Percentiles rank a stretch among this genome's conserved stretches.
Conservation (phyloP, 1,284 basidiomycete species). For the Cryptococcus wingfieldii region DNA sequence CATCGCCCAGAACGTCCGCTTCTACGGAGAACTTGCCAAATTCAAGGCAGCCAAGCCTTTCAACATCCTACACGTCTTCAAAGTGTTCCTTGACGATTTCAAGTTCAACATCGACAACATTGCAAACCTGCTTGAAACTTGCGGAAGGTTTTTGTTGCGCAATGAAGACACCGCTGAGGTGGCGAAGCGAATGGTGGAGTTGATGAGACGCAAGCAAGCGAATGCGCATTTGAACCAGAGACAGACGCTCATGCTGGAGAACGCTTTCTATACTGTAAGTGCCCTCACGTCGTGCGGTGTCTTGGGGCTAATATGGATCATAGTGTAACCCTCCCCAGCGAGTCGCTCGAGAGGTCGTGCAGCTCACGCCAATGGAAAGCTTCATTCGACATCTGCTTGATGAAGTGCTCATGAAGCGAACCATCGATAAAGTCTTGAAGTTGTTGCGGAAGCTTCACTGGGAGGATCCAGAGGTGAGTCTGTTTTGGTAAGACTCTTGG, state of each 20-base stretch:
- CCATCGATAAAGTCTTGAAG: slow-evolving; percentile 87
- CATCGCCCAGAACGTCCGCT: slow-evolving; percentile 70
- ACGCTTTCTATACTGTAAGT: slow-evolving; percentile 91
- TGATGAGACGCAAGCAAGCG: slow-evolving; percentile 89
- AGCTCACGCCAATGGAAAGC: slow-evolving; percentile 79
- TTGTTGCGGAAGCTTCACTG: slow-evolving; percentile 91
- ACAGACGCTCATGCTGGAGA: slow-evolving; percentile 85
- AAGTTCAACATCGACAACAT: slow-evolving; percentile 90
- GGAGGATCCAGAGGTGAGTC: slow-evolving; percentile 63
- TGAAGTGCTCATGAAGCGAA: slow-evolving; percentile 83
- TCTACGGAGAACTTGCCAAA: slow-evolving; percentile 88
- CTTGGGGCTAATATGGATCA: slow-evolving; percentile 3
- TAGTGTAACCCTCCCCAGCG: slow-evolving; percentile 98
- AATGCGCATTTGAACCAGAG: slow-evolving; percentile 88
- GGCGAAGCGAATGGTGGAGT: slow-evolving; percentile 65
- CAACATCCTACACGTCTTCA: slow-evolving; percentile 90
- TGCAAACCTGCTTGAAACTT: slow-evolving; percentile 85
- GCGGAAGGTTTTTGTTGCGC: slow-evolving; percentile 85
- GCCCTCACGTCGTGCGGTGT: not conserved
- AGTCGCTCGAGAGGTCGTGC: slow-evolving; percentile 74
- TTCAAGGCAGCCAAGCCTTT: slow-evolving; percentile 90
- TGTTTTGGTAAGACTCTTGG: slow-evolving; percentile 25
- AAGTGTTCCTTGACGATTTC: slow-evolving; percentile 95
- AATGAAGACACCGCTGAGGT: slow-evolving; percentile 81
- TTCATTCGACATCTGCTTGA: slow-evolving; percentile 92